phyloP scores from a whole-genome alignment of 805 yeast genomes.

The Suhomyces xylopsoci region DNA sequence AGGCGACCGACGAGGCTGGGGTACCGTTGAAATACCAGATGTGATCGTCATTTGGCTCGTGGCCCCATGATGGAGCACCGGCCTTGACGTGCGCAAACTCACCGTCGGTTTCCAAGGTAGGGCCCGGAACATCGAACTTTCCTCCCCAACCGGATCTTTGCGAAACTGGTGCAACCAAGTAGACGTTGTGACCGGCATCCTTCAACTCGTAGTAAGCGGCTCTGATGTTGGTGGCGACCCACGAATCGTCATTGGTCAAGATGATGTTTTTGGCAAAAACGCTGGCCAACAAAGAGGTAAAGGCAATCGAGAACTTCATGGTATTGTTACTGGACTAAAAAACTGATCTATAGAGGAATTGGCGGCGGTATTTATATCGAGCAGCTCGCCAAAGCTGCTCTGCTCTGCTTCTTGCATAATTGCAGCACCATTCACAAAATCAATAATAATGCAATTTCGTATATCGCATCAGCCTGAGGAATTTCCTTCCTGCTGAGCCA shows the following conservation, averaged over 20 bases:
- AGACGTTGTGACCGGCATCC: conserved; percentile 48
- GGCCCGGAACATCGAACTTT: conserved; percentile 43
- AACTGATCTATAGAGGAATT: background rate
- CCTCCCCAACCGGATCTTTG: conserved; percentile 58
- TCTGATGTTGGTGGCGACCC: conserved; percentile 20
- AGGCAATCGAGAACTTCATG: conserved; percentile 11
- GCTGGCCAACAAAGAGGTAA: conserved; percentile 10
- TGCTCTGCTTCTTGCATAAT: background rate
- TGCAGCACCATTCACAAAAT: background rate
- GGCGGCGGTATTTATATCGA: background rate
- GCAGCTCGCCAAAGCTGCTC: background rate
- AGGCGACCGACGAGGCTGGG: conserved; percentile 51
- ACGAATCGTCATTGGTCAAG: conserved; percentile 21
- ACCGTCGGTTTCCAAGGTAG: conserved; percentile 42
- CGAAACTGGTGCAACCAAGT: conserved; percentile 50
- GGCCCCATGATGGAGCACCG: conserved; percentile 57
- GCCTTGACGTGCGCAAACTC: conserved; percentile 45
- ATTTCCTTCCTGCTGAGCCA: background rate
- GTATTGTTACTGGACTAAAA: background rate
- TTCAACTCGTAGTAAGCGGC: conserved; percentile 24
- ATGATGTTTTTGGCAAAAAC: conserved; percentile 17
- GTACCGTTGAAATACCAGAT: conserved; percentile 56
- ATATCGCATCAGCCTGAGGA: background rate
- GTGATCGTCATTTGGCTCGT: conserved; percentile 30
- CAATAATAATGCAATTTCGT: background rate